Evolutionary conservation across 768 basidiomycete genomes (phyloP).

Genomic region (Psilocybe cyanescens): DNA sequence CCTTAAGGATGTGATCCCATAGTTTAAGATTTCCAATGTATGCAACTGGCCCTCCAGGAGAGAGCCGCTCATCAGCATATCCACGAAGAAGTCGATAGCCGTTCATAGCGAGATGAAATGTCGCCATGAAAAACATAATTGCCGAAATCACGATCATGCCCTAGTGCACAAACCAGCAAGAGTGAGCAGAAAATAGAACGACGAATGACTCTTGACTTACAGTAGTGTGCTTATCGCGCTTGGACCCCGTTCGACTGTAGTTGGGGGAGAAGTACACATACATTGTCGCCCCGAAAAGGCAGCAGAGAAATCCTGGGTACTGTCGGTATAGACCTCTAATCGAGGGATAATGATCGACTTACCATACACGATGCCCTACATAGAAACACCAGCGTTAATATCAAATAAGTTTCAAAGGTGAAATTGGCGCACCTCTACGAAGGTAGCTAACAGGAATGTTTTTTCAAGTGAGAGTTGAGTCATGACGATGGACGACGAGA

Average conservation of each 20-base stretch:
- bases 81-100: not conserved
- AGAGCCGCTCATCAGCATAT: not conserved
- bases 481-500: not conserved
- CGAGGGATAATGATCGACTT: not conserved
- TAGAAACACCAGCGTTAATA: not conserved
- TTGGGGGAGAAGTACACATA: conserved; percentile 1
- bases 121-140: conserved; percentile 1
- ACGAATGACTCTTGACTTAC: not conserved
- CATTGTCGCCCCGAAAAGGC: not conserved
- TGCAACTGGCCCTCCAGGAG: not conserved
- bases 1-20: conserved; percentile 3
- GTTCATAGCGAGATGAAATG: not conserved
- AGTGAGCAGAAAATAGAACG: not conserved
- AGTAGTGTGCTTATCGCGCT: conserved; percentile 1
- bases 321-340: not conserved
- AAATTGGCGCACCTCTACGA: not conserved
- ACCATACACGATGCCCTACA: conserved; percentile 1
- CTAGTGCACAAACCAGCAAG: not conserved
- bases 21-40: conserved; percentile 2
- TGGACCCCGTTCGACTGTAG: not conserved
- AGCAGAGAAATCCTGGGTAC: not conserved
- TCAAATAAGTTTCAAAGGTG: not conserved
- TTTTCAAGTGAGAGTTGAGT: not conserved
- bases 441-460: not conserved
- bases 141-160: not conserved